A percentile compares a stretch with the other conserved stretches of the same genome.
Conservation (phyloP, 805 yeast genomes). For the Lipomyces orientalis region DNA sequence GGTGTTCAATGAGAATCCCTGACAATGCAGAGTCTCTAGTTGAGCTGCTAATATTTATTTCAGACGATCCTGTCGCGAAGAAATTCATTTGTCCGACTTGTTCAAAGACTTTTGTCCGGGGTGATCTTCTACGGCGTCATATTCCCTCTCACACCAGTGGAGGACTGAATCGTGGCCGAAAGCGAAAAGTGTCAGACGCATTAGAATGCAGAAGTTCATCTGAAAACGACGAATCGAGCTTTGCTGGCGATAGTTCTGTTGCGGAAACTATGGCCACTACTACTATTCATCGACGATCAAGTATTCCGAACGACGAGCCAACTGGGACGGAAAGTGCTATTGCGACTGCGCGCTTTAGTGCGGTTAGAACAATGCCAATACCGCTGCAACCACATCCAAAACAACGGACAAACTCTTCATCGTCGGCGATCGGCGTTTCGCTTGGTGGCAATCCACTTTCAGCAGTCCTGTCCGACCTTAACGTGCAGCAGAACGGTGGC, state of each 20-base stretch:
- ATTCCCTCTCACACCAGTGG: constrained; percentile 22
- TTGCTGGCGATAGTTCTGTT: not conserved
- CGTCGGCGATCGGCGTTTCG: not conserved
- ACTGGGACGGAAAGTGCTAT: not conserved
- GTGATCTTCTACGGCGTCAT: constrained; percentile 30
- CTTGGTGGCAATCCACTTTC: not conserved
- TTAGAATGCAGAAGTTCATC: not conserved
- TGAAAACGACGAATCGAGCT: constrained; percentile 1
- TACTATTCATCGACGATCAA: not conserved
- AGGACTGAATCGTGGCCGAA: constrained; percentile 12
- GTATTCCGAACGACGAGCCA: not conserved
- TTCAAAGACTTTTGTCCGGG: constrained; percentile 33
- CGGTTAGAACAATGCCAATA: constrained; percentile 12
- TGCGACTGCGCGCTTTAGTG: constrained; percentile 11
- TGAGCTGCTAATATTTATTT: constrained; percentile 26
- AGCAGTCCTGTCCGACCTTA: not conserved
- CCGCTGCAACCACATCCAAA: not conserved
- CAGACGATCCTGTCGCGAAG: constrained; percentile 39
- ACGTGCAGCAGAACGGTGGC: not conserved
- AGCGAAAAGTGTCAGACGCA: not conserved
- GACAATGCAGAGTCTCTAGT: constrained; percentile 10
- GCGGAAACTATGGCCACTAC: not conserved
- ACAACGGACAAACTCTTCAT: not conserved
- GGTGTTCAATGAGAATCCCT: not conserved
- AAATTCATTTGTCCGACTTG: constrained; percentile 37